These are phyloP conservation scores for Floccularia luteovirens DNA, from an alignment of 768 basidiomycete genomes.

Conservation along the genomic window DNA sequence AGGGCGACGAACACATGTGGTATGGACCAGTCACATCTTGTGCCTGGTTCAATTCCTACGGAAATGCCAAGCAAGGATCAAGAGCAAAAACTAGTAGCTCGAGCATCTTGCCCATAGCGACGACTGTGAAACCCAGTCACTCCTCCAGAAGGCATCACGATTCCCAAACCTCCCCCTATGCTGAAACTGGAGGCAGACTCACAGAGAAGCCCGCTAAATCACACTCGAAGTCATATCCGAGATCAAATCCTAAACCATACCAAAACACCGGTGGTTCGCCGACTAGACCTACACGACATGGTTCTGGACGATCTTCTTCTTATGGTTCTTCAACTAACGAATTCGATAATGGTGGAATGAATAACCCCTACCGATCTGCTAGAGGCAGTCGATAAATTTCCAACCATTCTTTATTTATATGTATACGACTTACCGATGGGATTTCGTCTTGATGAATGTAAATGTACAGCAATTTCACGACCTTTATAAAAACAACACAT, in stretches of 20 bases:
- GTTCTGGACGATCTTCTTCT: constrained; percentile 23
- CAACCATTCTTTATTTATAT: too few species aligned
- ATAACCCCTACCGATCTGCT: constrained; percentile 25
- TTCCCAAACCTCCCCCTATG: too few species aligned
- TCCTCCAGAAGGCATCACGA: too few species aligned
- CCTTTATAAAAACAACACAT: too few species aligned
- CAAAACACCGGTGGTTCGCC: constrained; percentile 8
- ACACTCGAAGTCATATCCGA: constrained; percentile 11
- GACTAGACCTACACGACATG: constrained; percentile 20
- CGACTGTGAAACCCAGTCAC: too few species aligned
- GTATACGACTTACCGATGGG: too few species aligned
- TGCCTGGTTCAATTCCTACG: constrained; percentile 61
- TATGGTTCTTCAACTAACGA: constrained; percentile 23
- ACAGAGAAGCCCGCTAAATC: constrained; percentile 17
- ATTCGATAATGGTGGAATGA: constrained; percentile 34
- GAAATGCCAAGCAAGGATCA: constrained; percentile 25
- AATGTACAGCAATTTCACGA: too few species aligned
- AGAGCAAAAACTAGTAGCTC: constrained; percentile 20
- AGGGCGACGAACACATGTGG: constrained; percentile 56
- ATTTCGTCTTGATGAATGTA: too few species aligned
- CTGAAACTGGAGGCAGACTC: constrained; percentile 1
- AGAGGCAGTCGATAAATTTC: constrained; percentile 13
- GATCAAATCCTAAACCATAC: not conserved
- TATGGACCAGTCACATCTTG: constrained; percentile 60
- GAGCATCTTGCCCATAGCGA: constrained; percentile 29